Evolutionary conservation across 2,329 filamentous ascomycete genomes (phyloP).

Genomic region (Salinomyces thailandicus): DNA sequence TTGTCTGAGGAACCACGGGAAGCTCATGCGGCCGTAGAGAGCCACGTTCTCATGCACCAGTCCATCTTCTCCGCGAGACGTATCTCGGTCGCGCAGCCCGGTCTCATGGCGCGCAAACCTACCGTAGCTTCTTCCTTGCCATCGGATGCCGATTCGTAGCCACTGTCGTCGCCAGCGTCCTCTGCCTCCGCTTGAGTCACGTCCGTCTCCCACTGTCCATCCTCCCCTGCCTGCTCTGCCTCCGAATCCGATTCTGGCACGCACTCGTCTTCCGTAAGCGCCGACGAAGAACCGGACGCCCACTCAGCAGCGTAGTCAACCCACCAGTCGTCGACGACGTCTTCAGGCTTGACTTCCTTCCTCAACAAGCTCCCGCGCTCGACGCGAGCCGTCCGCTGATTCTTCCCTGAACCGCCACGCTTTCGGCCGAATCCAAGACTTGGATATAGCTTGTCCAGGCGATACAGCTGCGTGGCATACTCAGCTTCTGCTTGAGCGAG

Average conservation of each 20-base stretch:
- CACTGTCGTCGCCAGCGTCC: not conserved
- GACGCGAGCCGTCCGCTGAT: conserved; percentile 1
- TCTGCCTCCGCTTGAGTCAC: conserved; percentile 5
- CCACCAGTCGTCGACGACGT: conserved; percentile 9
- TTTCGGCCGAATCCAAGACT: conserved; percentile 6
- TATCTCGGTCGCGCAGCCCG: too few species aligned
- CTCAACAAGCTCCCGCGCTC: conserved; percentile 10
- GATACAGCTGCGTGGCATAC: conserved; percentile 4
- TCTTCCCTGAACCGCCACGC: not conserved
- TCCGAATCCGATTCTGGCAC: conserved; percentile 5
- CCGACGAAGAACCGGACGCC: not conserved
- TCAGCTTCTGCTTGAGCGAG: conserved; percentile 4
- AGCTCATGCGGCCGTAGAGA: too few species aligned
- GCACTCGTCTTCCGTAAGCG: not conserved
- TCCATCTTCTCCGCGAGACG: too few species aligned
- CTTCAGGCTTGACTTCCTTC: conserved; percentile 15
- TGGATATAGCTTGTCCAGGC: conserved; percentile 7
- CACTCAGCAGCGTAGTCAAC: not conserved
- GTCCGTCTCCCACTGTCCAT: conserved; percentile 4
- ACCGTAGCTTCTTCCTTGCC: not conserved
- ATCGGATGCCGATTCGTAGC: not conserved
- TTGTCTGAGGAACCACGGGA: too few species aligned
- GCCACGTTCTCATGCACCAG: too few species aligned
- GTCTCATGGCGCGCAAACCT: too few species aligned
- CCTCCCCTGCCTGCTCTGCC: conserved; percentile 11